phyloP scores from a whole-genome alignment of 192 early-diverging fungal species.

The Entomortierella chlamydospora region DNA sequence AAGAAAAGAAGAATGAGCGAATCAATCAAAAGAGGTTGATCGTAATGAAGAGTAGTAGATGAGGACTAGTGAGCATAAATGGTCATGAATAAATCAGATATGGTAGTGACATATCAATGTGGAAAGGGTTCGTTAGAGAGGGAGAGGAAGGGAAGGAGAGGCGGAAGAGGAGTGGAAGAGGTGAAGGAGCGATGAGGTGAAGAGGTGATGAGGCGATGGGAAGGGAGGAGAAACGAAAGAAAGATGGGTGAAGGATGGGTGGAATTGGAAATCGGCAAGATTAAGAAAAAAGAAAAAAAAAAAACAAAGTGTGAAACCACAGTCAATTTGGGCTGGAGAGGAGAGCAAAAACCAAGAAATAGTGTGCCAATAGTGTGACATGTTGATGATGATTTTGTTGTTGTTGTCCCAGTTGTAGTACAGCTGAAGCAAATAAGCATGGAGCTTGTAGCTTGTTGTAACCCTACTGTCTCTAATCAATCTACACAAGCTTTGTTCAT shows the following conservation, averaged over 20 bases:
- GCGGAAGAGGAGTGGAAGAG: conserved; percentile 4
- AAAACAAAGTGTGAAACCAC: no score
- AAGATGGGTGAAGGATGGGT: background rate
- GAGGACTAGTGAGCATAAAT: background rate
- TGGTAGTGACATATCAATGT: conserved; percentile 51
- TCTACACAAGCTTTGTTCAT: no score
- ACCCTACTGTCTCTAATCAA: no score
- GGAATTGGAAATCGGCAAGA: background rate
- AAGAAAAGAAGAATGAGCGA: background rate
- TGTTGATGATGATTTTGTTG: no score
- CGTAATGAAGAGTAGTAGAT: background rate
- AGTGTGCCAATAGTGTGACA: no score
- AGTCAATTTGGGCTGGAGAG: no score
- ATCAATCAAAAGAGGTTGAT: background rate
- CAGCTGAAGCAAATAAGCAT: no score
- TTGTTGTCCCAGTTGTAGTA: no score
- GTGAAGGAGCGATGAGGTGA: conserved; percentile 9
- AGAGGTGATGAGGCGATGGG: background rate
- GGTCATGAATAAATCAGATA: conserved; percentile 30
- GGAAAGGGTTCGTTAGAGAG: conserved; percentile 46
- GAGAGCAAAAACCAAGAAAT: no score
- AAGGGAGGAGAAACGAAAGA: background rate
- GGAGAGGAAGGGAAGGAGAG: background rate
- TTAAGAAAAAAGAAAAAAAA: conserved; percentile 7
- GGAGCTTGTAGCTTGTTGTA: no score